phyloP scores from a whole-genome alignment of 805 yeast species.

The Candida schatavii region DNA sequence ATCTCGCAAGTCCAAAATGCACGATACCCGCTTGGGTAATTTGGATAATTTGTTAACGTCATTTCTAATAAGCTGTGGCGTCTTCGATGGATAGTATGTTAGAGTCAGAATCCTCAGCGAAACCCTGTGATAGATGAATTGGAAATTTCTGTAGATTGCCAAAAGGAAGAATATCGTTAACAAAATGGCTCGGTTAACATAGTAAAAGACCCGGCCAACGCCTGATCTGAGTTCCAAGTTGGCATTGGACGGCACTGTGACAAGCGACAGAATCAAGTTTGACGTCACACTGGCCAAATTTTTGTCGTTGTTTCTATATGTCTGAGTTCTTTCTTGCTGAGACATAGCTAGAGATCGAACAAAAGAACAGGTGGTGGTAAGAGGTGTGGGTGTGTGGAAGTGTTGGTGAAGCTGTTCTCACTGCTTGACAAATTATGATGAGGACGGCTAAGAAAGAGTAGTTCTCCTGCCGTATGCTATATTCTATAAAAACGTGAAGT shows the following conservation, averaged over 20 bases:
- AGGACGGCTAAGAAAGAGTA: no score
- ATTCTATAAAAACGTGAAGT: no score
- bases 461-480: no score
- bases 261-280: neutral
- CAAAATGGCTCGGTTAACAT: conserved; percentile 47
- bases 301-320: conserved; percentile 3
- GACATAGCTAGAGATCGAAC: neutral
- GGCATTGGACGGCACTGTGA: neutral
- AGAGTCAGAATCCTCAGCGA: conserved; percentile 57
- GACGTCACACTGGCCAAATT: neutral
- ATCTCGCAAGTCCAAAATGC: conserved; percentile 68
- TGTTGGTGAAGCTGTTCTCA: no score
- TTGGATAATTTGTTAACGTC: conserved; percentile 74
- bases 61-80: conserved; percentile 83
- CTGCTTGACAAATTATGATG: no score
- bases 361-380: no score
- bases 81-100: conserved; percentile 63
- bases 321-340: neutral
- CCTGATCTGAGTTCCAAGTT: neutral
- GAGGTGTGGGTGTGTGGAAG: no score
- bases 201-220: conserved; percentile 14
- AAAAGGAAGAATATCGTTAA: conserved; percentile 53
- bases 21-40: conserved; percentile 73
- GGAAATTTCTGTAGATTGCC: conserved; percentile 52
- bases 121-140: conserved; percentile 49